Evolutionary conservation across 1,139 yeast genomes (phyloP).

Genomic region (Pichia cactophila): DNA sequence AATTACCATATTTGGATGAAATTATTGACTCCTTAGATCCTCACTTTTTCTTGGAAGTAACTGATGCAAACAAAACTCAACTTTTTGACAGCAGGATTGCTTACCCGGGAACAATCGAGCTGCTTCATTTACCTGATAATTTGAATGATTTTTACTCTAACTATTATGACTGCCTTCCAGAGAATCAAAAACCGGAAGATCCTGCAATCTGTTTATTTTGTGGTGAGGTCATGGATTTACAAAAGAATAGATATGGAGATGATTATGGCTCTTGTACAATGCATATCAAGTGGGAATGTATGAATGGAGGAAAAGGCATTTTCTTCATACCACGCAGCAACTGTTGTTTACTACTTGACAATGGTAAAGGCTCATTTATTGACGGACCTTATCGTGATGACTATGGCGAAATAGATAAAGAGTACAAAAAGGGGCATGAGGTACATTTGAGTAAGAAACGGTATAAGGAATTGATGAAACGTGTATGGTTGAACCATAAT

Average conservation of each 20-base stretch:
- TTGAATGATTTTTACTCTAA: slow-evolving; percentile 62
- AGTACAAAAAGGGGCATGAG: slow-evolving; percentile 64
- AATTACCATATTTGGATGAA: slow-evolving; percentile 37
- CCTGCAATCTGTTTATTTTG: slow-evolving; percentile 88
- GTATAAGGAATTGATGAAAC: slow-evolving; percentile 60
- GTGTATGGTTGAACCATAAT: slow-evolving; percentile 74
- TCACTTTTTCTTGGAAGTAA: slow-evolving; percentile 10
- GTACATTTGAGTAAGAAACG: slow-evolving; percentile 56
- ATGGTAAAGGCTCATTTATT: slow-evolving; percentile 68
- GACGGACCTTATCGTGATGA: slow-evolving; percentile 80
- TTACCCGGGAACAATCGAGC: slow-evolving; percentile 42
- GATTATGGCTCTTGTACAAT: slow-evolving; percentile 60
- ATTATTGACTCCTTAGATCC: slow-evolving; percentile 16
- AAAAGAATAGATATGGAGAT: slow-evolving; percentile 46
- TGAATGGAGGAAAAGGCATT: slow-evolving; percentile 58
- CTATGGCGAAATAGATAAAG: slow-evolving; percentile 83
- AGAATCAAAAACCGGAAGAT: slow-evolving; percentile 41
- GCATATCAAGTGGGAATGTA: slow-evolving; percentile 59
- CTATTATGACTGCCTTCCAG: slow-evolving; percentile 41
- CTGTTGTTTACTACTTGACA: slow-evolving; percentile 57
- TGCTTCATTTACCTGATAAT: slow-evolving; percentile 41
- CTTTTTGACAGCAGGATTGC: slow-evolving; percentile 33
- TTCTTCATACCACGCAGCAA: slow-evolving; percentile 73
- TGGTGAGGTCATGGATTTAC: slow-evolving; percentile 62
- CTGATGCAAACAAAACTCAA: slow-evolving; percentile 5